Conservation (phyloP, 2,329 filamentous ascomycete genomes). For the Remersonia thermophila region DNA sequence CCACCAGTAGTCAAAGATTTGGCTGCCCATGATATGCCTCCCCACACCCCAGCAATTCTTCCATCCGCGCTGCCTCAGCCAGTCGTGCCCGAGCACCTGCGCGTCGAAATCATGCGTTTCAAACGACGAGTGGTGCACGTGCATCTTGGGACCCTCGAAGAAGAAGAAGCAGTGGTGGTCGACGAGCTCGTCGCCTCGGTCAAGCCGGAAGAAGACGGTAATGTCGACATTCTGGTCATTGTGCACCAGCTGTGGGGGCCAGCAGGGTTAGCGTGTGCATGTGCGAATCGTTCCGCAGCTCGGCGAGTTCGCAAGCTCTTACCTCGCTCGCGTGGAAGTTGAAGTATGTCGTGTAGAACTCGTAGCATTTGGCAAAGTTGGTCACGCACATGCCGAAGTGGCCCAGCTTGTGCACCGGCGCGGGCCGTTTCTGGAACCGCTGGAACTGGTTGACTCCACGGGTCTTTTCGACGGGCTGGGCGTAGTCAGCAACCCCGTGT, state of each 20-base stretch:
- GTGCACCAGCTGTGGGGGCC: slow-evolving; percentile 23
- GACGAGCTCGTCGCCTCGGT: slow-evolving; percentile 31
- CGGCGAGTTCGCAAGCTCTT: no score
- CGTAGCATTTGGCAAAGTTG: slow-evolving; percentile 33
- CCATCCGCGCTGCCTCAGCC: slow-evolving; percentile 50
- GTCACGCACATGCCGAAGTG: slow-evolving; percentile 44
- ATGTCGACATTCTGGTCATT: slow-evolving; percentile 26
- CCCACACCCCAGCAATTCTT: slow-evolving; percentile 59
- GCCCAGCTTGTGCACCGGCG: slow-evolving; percentile 36
- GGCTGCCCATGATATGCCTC: slow-evolving; percentile 55
- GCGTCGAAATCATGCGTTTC: slow-evolving; percentile 63
- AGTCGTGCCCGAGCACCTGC: slow-evolving; percentile 58
- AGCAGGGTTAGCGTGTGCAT: no score
- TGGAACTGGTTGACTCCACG: slow-evolving; percentile 36
- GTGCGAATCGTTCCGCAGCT: no score
- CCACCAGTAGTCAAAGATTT: slow-evolving; percentile 63
- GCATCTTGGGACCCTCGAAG: slow-evolving; percentile 32
- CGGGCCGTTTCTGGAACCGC: slow-evolving; percentile 34
- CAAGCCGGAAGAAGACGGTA: slow-evolving; percentile 33
- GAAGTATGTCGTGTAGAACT: slow-evolving; percentile 39
- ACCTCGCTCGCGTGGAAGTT: slow-evolving; percentile 41
- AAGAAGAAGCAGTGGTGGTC: slow-evolving; percentile 43
- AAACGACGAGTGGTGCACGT: slow-evolving; percentile 57
- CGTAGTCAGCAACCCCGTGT: slow-evolving; percentile 1
- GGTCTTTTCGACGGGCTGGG: slow-evolving; percentile 37